These are phyloP conservation scores for Xylariomycetidae sp. DNA, from an alignment of 2,329 filamentous ascomycete genomes.

Conservation along the genomic window DNA sequence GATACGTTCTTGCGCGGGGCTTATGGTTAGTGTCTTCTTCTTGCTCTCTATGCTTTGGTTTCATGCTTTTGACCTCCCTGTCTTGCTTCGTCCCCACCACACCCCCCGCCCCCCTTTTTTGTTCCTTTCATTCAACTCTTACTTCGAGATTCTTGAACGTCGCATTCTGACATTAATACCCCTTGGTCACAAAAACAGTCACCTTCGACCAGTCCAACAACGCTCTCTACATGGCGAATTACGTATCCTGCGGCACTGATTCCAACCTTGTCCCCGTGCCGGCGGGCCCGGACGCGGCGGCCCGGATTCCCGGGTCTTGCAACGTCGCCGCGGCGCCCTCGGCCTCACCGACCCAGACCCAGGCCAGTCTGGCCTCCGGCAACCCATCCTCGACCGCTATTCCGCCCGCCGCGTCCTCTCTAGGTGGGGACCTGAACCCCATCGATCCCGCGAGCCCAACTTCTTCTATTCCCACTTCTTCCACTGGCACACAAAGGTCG, in stretches of 20 bases:
- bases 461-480: background rate
- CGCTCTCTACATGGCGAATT: conserved; percentile 27
- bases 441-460: background rate
- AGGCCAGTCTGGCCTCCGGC: background rate
- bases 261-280: conserved; percentile 24
- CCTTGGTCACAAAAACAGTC: no score
- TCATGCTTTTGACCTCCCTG: background rate
- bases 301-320: conserved; percentile 21
- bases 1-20: conserved; percentile 27
- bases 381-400: no score
- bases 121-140: no score
- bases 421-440: background rate
- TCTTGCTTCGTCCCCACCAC: no score
- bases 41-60: background rate
- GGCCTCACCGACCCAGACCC: background rate
- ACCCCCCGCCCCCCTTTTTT: no score
- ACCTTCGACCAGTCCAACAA: conserved; percentile 26
- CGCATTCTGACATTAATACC: no score
- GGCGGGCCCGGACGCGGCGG: conserved; percentile 20
- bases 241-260: conserved; percentile 15
- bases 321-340: background rate
- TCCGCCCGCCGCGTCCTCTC: background rate
- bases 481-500: no score
- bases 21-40: conserved; percentile 20
- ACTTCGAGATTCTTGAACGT: no score